Base-by-base conservation (phyloP, 345 rosid genomes). In the Pistacia atlantica region DNA sequence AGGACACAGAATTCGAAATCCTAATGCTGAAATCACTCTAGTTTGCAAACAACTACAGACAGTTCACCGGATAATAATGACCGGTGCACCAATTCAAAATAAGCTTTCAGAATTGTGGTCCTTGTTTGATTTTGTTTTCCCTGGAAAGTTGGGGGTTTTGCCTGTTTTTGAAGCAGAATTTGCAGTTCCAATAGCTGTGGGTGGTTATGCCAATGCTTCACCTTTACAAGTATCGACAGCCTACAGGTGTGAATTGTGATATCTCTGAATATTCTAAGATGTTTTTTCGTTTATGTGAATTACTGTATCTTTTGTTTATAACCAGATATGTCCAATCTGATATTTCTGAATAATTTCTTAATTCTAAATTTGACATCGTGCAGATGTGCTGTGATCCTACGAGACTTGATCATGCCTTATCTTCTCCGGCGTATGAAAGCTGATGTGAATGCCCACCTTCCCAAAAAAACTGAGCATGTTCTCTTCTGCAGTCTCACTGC, bases 131-230 rank as follows among this genome's bases (percentile, higher is more conserved):
- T 96, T 96, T 83, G 98, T 96, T 77, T 96, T 96, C 85, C 99
- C 99, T 35, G 98, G 99, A 56, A 96, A 96, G 81, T 77, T 93
- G 79, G 99, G 99, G 37, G 98, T 96, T 58, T 80, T 96, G 81
- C 99, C 97, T 49, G 98, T 96, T 6, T 96, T 96, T 76, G 98
- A 96, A 87, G 98, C 97, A 73, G 98, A 96, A 84, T 96, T 96
- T 83, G 86, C 98, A 22, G 97, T 87, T 76, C 99, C 98, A 65
- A 93, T 93, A 75, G 84, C 99, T 65, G 97, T 96, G 63, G 98
- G 98, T 75, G 99, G 99, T 81, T 96, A 93, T 82, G 95, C 98
- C 65, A 96, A 96, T 84, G 99, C 99, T 76, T 92, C 99, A 37
- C 97, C 99, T 31, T 85, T 96, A 56, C 99, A 96, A 92, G 99